Evolutionary conservation across 2,329 filamentous ascomycete genomes (phyloP).

Genomic region (Apiospora malaysiana): DNA sequence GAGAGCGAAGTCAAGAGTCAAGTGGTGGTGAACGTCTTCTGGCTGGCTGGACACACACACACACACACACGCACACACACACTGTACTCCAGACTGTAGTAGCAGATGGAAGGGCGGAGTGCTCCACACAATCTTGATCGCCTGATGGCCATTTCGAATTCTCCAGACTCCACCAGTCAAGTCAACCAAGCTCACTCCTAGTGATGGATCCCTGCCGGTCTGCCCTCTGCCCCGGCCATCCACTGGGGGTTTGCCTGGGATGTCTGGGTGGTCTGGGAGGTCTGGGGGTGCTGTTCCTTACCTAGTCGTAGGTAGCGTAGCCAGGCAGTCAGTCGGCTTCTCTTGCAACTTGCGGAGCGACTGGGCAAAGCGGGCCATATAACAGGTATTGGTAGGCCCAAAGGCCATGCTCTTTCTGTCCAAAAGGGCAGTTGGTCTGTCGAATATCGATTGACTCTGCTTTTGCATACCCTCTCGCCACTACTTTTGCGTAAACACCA

Average conservation of each 20-base stretch:
- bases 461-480: constrained; percentile 6
- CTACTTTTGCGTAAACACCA: constrained; percentile 4
- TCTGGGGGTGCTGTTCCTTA: constrained; percentile 4
- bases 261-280: neutral
- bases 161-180: constrained; percentile 33
- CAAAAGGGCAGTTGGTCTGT: constrained; percentile 15
- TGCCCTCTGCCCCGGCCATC: neutral
- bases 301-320: neutral
- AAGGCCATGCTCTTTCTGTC: constrained; percentile 19
- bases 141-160: constrained; percentile 22
- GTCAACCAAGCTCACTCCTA: constrained; percentile 21
- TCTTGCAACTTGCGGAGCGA: constrained; percentile 8
- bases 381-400: constrained; percentile 25
- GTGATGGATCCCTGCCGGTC: neutral
- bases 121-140: constrained; percentile 22
- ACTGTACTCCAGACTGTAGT: constrained; percentile 15
- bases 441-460: constrained; percentile 24
- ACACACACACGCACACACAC: neutral
- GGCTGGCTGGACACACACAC: neutral
- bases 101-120: neutral
- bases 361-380: constrained; percentile 24
- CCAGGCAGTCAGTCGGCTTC: constrained; percentile 11
- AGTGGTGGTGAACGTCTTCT: constrained; percentile 12
- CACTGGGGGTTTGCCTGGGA: neutral
- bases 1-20: constrained; percentile 10